Evolutionary conservation across 805 yeast genomes (phyloP).

Genomic region (Barnettozyma populi): DNA sequence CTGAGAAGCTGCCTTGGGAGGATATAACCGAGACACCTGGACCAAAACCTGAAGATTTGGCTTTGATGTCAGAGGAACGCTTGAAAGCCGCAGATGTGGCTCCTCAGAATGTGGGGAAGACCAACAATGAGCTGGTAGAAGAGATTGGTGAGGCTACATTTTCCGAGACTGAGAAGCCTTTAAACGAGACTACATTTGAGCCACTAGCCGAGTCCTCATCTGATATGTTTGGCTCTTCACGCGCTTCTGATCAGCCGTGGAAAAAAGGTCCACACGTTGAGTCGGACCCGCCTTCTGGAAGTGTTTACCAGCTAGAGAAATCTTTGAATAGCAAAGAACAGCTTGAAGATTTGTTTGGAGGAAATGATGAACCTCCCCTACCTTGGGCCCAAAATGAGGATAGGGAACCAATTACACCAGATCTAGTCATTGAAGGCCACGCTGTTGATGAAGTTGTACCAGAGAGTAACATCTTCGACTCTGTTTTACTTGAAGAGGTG

Average conservation of each 20-base stretch:
- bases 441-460: neutral
- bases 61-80: too few species aligned
- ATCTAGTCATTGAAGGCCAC: neutral
- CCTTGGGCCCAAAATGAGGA: neutral
- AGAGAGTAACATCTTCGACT: neutral
- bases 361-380: neutral
- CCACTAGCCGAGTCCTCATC: constrained; percentile 1
- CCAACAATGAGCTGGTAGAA: too few species aligned
- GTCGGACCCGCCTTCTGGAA: neutral
- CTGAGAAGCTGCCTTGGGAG: constrained; percentile 5
- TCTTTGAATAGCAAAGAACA: neutral
- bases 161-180: neutral
- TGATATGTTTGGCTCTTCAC: neutral
- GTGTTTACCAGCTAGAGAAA: neutral
- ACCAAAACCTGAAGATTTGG: neutral
- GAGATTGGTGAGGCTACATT: neutral
- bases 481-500: neutral
- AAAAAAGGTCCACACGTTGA: neutral
- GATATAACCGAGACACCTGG: neutral
- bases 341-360: neutral
- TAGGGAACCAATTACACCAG: neutral
- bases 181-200: constrained; percentile 1
- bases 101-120: neutral
- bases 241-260: neutral
- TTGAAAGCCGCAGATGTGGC: neutral